These are phyloP conservation scores for Sabuloglossum arenarium DNA, from an alignment of 495 filamentous ascomycete species.

Conservation along the genomic window DNA sequence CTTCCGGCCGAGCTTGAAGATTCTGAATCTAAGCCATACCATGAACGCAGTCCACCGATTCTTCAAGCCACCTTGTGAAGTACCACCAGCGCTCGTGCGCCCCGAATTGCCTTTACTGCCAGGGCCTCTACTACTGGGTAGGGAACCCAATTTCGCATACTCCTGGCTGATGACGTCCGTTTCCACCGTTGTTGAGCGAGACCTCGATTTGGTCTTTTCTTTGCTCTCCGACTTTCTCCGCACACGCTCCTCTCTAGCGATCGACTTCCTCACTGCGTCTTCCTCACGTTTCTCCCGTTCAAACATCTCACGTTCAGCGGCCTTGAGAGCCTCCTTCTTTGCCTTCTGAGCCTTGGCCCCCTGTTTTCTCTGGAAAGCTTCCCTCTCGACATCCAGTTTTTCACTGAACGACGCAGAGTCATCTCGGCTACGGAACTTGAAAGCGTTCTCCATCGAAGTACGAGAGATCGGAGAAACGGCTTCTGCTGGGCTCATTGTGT, in stretches of 20 bases:
- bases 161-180: background rate
- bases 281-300: slow-evolving; percentile 11
- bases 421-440: slow-evolving; percentile 25
- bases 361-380: slow-evolving; percentile 36
- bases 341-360: slow-evolving; percentile 34
- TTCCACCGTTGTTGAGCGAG: background rate
- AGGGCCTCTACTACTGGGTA: background rate
- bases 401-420: slow-evolving; percentile 28
- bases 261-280: background rate
- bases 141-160: background rate
- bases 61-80: slow-evolving; percentile 7
- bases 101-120: background rate
- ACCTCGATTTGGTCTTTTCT: background rate
- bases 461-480: slow-evolving; percentile 29
- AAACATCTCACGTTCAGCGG: slow-evolving; percentile 22
- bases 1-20: slow-evolving; percentile 25
- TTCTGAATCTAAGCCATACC: slow-evolving; percentile 26
- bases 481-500: slow-evolving; percentile 22
- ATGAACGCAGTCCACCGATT: slow-evolving; percentile 27
- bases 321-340: slow-evolving; percentile 31
- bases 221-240: slow-evolving; percentile 2
- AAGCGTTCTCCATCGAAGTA: slow-evolving; percentile 34
- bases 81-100: background rate
- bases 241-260: background rate
- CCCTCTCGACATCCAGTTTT: slow-evolving; percentile 31